phyloP scores from a whole-genome alignment of 2,329 filamentous ascomycete species.

The Pleoardoris graminearum region DNA sequence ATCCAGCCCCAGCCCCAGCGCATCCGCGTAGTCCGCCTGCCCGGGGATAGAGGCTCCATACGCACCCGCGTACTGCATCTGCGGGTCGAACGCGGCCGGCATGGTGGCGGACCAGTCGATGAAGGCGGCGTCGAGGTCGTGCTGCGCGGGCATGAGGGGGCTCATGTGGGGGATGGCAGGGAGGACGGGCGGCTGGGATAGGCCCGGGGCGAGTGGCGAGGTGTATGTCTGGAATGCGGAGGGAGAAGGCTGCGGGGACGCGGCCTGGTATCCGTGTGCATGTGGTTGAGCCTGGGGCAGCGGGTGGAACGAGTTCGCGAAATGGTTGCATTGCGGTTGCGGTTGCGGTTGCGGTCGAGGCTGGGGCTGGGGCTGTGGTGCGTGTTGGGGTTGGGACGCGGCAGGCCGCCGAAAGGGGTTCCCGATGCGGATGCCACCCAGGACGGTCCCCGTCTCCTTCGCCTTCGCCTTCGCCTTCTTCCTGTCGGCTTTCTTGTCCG shows the following conservation, averaged over 20 bases:
- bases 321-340: conserved; percentile 1
- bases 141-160: conserved; percentile 13
- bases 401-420: neutral
- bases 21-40: neutral
- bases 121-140: conserved; percentile 3
- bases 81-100: conserved; percentile 3
- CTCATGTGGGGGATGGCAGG: conserved; percentile 17
- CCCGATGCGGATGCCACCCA: conserved; percentile 1
- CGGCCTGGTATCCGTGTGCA: neutral
- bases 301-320: conserved; percentile 15
- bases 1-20: conserved; percentile 2
- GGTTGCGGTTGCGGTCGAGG: too few species aligned
- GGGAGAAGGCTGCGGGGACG: neutral
- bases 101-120: conserved; percentile 7
- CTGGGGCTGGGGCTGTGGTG: neutral
- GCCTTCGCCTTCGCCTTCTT: conserved; percentile 11
- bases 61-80: conserved; percentile 7
- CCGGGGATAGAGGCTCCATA: neutral
- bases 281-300: neutral
- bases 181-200: conserved; percentile 11
- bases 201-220: neutral
- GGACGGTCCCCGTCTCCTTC: conserved; percentile 1
- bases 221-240: neutral
- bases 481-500: neutral
- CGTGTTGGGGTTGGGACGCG: neutral